These are phyloP conservation scores for Phoenix roebelenii DNA, from an alignment of 176 grass and related monocot genomes.

Conservation along the genomic window DNA sequence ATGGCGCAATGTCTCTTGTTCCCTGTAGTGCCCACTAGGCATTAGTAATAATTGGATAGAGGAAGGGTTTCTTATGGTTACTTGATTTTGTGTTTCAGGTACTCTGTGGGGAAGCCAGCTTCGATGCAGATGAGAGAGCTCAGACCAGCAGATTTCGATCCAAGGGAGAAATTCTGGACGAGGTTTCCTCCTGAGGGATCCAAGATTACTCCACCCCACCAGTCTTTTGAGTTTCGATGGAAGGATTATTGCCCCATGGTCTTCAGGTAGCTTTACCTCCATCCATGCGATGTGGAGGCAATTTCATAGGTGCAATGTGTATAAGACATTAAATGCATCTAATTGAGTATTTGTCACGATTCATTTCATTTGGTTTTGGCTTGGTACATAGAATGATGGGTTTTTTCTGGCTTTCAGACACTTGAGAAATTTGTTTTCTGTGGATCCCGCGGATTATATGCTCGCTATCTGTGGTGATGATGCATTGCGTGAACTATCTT, in stretches of 20 bases:
- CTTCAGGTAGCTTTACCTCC: slow-evolving; percentile 36
- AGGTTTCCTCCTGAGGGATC: slow-evolving; percentile 81
- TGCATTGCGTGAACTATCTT: slow-evolving; percentile 57
- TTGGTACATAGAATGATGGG: not conserved
- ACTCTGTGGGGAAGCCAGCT: slow-evolving; percentile 70
- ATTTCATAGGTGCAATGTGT: no score
- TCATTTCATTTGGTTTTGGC: not conserved
- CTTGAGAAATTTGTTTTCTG: slow-evolving; percentile 59
- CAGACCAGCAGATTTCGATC: slow-evolving; percentile 42
- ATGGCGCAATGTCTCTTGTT: not conserved
- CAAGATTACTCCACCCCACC: slow-evolving; percentile 72
- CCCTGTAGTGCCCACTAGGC: no score
- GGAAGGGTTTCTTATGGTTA: not conserved
- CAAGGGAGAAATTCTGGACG: slow-evolving; percentile 71
- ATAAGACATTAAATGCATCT: no score
- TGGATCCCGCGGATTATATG: slow-evolving; percentile 89
- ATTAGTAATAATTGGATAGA: no score
- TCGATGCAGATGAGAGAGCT: slow-evolving; percentile 56
- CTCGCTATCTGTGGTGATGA: slow-evolving; percentile 72
- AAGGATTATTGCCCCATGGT: slow-evolving; percentile 81
- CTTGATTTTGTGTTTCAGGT: slow-evolving; percentile 17
- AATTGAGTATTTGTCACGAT: no score
- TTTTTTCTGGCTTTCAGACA: slow-evolving; percentile 35
- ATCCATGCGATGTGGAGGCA: no score
- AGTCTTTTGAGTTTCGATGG: slow-evolving; percentile 64